Evolutionary conservation across 345 rosid species (phyloP), one percentile per base, ranked within the genome.

Genomic region (Bretschneidera sinensis): DNA sequence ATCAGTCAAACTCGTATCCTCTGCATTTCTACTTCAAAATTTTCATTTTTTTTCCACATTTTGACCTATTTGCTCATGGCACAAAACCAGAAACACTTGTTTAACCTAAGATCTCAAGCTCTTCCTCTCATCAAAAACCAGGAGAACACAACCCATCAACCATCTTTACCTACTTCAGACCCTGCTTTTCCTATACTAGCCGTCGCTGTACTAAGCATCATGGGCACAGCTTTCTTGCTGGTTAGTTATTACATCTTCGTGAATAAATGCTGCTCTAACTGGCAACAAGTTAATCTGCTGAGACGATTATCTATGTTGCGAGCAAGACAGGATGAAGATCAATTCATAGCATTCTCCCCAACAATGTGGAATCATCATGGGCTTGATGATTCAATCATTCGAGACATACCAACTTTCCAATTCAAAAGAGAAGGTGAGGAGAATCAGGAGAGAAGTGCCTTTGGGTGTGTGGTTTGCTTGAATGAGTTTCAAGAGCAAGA

Each of bases 281-380:
- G 61, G 60, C 75, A 39, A 56, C 74, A 33, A n/a, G 15, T 70
- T 22, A 66, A 62, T 72, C 71, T 70, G 25, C 66, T 72, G 23
- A 79, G 77, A 33, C 59, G 74, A 24, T 23, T 81, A 35, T 50
- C 79, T 24, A 24, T 52, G 17, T 49, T 61, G 51, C 55, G 62
- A 35, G 61, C 65, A 7, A 59, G 74, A 51, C 67, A 43, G 18
- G 68, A 54, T 10, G 76, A 75, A 21, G 79, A 78, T 67, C 63
- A 80, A 1, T 83, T 86, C 65, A 71, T 86, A 18, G 85, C 83
- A 21, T 65, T 83, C 54, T 86, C 87, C n/a, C 92, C 89, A 0
- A 19, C 73, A 55, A 57, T 65, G 63, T 76, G 88, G 86, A 76
- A 67, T 57, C n/a, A n/a, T n/a, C 78, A 71, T 0, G 83, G 92